phyloP scores from a whole-genome alignment of 2,329 filamentous ascomycete genomes.

The Colletotrichum lentis region DNA sequence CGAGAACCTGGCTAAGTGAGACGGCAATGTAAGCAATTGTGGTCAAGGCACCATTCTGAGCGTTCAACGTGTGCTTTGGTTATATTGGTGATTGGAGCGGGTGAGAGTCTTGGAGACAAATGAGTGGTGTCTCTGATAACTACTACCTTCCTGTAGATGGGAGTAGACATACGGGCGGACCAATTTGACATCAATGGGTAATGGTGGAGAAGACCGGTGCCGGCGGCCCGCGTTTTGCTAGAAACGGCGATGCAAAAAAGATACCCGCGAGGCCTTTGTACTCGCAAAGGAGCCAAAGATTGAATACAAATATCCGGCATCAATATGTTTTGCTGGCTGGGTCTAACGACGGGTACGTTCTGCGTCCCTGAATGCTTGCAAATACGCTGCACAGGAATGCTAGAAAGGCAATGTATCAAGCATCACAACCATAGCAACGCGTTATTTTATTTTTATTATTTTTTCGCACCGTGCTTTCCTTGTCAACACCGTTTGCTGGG shows the following conservation, averaged over 20 bases:
- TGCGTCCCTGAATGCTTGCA: not conserved
- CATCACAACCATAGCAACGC: not conserved
- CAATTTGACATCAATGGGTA: not conserved
- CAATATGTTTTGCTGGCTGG: not conserved
- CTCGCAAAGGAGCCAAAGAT: not conserved
- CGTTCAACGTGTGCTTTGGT: not conserved
- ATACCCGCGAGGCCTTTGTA: slow-evolving; percentile 37
- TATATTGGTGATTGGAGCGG: not conserved
- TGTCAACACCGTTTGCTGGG: too few relatives aligned
- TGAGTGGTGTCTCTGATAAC: too few relatives aligned
- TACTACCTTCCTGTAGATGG: not conserved
- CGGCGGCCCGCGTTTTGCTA: slow-evolving; percentile 35
- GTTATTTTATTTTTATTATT: not conserved
- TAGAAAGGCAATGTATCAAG: not conserved
- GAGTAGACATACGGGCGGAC: not conserved
- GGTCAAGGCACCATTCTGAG: not conserved
- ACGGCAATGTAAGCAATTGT: not conserved
- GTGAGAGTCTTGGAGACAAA: not conserved
- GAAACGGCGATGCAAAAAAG: slow-evolving; percentile 35
- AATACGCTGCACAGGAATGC: not conserved
- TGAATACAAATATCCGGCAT: not conserved
- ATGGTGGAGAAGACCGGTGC: not conserved
- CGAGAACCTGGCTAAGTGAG: not conserved
- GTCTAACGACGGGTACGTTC: not conserved
- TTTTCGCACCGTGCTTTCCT: too few relatives aligned